Evolutionary conservation across 176 grass and related monocot species (phyloP).

Genomic region (Chrysopogon serrulatus): DNA sequence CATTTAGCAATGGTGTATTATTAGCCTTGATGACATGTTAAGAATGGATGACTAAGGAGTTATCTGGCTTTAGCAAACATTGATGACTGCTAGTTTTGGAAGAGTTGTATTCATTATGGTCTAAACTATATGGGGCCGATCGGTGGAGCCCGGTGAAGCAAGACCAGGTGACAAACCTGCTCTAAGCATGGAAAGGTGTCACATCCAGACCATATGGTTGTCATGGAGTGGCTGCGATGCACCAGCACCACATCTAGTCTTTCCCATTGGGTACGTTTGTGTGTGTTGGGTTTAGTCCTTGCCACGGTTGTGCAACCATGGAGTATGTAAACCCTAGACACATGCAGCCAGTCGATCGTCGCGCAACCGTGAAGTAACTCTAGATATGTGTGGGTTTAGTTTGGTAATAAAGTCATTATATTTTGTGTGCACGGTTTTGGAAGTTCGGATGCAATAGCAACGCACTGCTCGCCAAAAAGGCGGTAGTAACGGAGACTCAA

Average conservation of each 20-base stretch:
- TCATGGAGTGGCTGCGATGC: no score
- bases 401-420: neutral
- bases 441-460: neutral
- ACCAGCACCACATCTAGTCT: no score
- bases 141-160: no score
- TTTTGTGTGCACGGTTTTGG: neutral
- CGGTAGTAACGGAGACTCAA: neutral
- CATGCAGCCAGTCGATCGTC: no score
- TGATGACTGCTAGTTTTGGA: neutral
- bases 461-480: neutral
- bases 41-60: neutral
- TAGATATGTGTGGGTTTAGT: neutral
- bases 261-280: no score
- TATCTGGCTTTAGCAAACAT: neutral
- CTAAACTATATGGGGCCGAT: no score
- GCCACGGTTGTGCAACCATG: neutral
- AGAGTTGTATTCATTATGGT: neutral
- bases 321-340: neutral
- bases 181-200: no score
- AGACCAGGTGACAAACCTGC: no score
- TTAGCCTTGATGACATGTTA: neutral
- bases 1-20: neutral
- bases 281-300: neutral
- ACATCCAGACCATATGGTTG: no score
- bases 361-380: no score